Conservation (phyloP, 2,329 filamentous ascomycete species). For the Epichloe sibirici region DNA sequence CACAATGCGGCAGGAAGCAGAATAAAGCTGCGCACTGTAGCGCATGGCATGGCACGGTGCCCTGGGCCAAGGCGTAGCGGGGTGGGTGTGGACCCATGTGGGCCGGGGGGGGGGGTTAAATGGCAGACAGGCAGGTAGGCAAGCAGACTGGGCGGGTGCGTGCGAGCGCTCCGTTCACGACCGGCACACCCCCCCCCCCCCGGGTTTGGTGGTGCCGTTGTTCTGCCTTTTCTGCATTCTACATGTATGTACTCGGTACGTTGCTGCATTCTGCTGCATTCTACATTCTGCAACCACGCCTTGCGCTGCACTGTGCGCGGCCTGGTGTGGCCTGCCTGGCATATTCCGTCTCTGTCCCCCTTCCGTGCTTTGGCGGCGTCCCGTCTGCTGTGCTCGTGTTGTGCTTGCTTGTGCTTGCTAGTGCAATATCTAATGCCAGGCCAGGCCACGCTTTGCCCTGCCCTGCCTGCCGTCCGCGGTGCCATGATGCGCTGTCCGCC, state of each 20-base stretch:
- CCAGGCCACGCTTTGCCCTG: neutral
- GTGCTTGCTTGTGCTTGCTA: too few relatives aligned
- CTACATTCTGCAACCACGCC: neutral
- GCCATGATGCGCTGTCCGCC: constrained; percentile 1
- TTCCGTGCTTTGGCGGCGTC: neutral
- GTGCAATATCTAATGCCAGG: too few relatives aligned
- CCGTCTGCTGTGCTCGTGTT: neutral
- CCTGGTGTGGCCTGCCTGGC: neutral
- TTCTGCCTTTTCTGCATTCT: neutral
- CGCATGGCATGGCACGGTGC: neutral
- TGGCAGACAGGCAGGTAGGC: neutral
- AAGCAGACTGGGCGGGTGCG: neutral
- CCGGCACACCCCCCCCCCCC: too few relatives aligned
- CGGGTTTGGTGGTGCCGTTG: neutral
- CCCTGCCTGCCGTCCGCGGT: neutral
- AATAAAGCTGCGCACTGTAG: neutral
- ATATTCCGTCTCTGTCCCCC: neutral
- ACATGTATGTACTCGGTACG: neutral
- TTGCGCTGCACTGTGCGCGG: neutral
- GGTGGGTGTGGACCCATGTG: neutral
- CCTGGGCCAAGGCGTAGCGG: neutral
- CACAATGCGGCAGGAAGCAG: neutral
- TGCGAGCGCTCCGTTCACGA: too few relatives aligned
- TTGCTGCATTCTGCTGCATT: neutral
- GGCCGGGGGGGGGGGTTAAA: neutral